These are phyloP conservation scores for Pleurotus giganteus DNA, from an alignment of 768 basidiomycete genomes.

Conservation along the genomic window DNA sequence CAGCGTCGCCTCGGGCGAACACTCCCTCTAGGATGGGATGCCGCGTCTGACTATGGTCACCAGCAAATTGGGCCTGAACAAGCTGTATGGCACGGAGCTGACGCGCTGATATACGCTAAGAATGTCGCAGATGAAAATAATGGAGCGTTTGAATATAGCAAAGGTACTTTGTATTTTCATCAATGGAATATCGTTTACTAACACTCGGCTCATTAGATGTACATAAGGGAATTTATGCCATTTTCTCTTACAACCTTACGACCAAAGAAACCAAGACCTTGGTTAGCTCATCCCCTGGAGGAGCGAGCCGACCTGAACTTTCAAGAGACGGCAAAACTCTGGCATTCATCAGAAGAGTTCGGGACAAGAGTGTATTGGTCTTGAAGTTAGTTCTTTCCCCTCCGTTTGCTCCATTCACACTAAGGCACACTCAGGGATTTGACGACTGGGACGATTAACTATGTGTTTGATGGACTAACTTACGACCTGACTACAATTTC, in stretches of 20 bases:
- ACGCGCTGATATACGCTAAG: slow-evolving; percentile 62
- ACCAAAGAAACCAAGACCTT: slow-evolving; percentile 48
- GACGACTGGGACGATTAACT: slow-evolving; percentile 57
- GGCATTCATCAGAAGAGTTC: slow-evolving; percentile 71
- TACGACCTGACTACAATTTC: slow-evolving; percentile 65
- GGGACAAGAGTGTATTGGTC: slow-evolving; percentile 71
- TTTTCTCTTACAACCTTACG: slow-evolving; percentile 66
- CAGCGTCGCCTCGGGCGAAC: slow-evolving; percentile 52
- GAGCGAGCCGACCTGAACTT: slow-evolving; percentile 71
- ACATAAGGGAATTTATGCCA: slow-evolving; percentile 68
- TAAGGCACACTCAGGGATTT: slow-evolving; percentile 56
- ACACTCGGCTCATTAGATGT: slow-evolving; percentile 45
- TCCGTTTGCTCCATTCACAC: neutral
- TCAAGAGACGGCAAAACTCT: slow-evolving; percentile 68
- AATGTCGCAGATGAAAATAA: slow-evolving; percentile 51
- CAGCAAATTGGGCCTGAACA: slow-evolving; percentile 79
- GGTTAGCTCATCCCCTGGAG: slow-evolving; percentile 59
- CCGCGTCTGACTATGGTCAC: slow-evolving; percentile 51
- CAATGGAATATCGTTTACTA: neutral
- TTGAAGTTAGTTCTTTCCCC: slow-evolving; percentile 49
- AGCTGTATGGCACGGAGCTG: slow-evolving; percentile 57
- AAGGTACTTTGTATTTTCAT: no score
- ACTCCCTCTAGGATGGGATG: slow-evolving; percentile 60
- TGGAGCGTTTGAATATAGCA: slow-evolving; percentile 53
- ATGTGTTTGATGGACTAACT: slow-evolving; percentile 67